These are phyloP conservation scores for Gossypioides kirkii DNA, from an alignment of 345 rosid species.

Conservation along the genomic window DNA sequence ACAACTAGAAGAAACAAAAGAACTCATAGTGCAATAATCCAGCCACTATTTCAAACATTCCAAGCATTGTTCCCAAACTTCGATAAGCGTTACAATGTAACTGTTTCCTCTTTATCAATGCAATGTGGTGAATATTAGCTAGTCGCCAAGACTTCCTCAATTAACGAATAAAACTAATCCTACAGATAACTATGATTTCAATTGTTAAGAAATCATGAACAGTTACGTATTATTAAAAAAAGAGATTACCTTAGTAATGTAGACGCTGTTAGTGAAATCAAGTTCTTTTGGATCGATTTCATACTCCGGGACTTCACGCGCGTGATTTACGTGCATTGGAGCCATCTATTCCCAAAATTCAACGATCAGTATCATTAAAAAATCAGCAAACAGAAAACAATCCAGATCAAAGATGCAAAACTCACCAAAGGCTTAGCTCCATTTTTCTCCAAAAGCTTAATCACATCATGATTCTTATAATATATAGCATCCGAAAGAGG, in stretches of 20 bases:
- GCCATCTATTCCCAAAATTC: slow-evolving; percentile 42
- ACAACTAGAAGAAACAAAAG: not conserved
- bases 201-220: not conserved
- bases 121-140: not conserved
- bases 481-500: slow-evolving; percentile 90
- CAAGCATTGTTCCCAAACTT: not conserved
- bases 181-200: not conserved
- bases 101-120: not conserved
- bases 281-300: slow-evolving; percentile 73
- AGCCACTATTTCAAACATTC: not conserved
- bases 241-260: slow-evolving; percentile 57
- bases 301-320: slow-evolving; percentile 89
- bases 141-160: not conserved
- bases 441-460: slow-evolving; percentile 64
- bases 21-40: not conserved
- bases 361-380: not conserved
- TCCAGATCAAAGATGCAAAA: not conserved
- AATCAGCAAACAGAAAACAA: not conserved
- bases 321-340: slow-evolving; percentile 84
- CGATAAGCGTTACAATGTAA: not conserved
- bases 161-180: not conserved
- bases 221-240: not conserved
- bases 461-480: slow-evolving; percentile 72
- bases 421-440: slow-evolving; percentile 85
- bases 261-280: slow-evolving; percentile 73